A percentile compares a stretch with the other conserved stretches of the same genome.
Conservation (phyloP, 2,329 filamentous ascomycete species). For the Colletotrichum gloeosporioides region DNA sequence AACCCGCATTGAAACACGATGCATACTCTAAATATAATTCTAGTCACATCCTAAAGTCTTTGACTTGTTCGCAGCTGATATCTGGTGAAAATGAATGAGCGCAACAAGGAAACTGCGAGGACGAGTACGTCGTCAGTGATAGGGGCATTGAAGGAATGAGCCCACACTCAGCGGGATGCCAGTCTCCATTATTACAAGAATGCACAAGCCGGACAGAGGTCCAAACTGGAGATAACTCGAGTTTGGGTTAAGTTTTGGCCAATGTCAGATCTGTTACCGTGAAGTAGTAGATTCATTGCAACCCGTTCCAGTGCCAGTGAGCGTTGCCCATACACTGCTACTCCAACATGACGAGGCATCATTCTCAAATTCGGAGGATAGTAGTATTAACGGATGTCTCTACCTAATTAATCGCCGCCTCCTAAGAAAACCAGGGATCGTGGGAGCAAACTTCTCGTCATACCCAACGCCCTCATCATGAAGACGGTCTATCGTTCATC, state of each 20-base stretch:
- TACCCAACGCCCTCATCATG: not conserved
- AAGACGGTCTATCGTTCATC: not conserved
- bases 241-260: not conserved
- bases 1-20: not conserved
- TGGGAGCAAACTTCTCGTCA: not conserved
- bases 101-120: not conserved
- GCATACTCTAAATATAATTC: slow-evolving; percentile 1
- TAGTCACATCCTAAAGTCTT: not conserved
- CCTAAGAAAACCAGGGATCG: not conserved
- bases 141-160: not conserved
- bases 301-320: not conserved
- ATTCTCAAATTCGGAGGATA: not conserved
- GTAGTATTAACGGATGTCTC: not conserved
- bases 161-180: no score
- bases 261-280: not conserved
- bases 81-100: not conserved
- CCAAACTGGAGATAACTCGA: not conserved
- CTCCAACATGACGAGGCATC: not conserved
- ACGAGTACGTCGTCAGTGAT: not conserved
- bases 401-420: not conserved
- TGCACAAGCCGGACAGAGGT: not conserved
- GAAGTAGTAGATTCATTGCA: not conserved
- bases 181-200: not conserved
- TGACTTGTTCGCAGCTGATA: not conserved
- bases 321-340: not conserved